Evolutionary conservation across 768 basidiomycete genomes (phyloP), one percentile per base, ranked within the genome.

Genomic region (Tylopilus subfusipes): DNA sequence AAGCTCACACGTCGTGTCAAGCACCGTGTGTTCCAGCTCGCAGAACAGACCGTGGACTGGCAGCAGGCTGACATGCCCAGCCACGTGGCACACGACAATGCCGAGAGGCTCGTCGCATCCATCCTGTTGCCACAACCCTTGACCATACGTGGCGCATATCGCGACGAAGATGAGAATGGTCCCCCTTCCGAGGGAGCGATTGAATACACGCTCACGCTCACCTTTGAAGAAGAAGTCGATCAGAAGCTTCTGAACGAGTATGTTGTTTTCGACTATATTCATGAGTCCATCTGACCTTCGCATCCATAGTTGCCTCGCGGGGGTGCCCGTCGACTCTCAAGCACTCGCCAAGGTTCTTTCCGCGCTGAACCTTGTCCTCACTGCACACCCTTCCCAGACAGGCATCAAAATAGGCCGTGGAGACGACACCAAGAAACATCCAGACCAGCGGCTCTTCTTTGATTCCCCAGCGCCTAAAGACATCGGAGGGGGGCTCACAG

Each of bases 401-500:
- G 76, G 78, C 5, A 59, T 75, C 49, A 73, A 76, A 62, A 74
- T 81, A 5, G 80, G 81, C 16, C 70, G 72, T 30, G 84, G 85
- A 56, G 61, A 66, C 14, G 65, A 66, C 1, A 29, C 36, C 6
- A 68, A 66, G 55, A 68, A 48, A 54, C 66, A 52, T 66, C 71
- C 52, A 48, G 71, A 57, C 60, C 72, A 51, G 34, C 66, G 74
- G 50, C 76, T 82, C 62, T 81, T 81, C 64, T 69, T 71, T 5
- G 47, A 58, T 25, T 36, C 49, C 22, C 72, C 69, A 21, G 57
- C 64, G 13, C 68, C 71, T 18, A 0, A 75, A 16, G 31, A 69
- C 21, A 74, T 82, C 14, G 75, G 75, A 4, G 78, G 76, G 29
- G 86, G 85, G 16, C 82, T 76, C 56, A 75, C 74, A 53, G 84